Percentiles rank a stretch among this genome's conserved stretches.
phyloP scores from a whole-genome alignment of 164 flowering plant species.

The Echeveria elegans region DNA sequence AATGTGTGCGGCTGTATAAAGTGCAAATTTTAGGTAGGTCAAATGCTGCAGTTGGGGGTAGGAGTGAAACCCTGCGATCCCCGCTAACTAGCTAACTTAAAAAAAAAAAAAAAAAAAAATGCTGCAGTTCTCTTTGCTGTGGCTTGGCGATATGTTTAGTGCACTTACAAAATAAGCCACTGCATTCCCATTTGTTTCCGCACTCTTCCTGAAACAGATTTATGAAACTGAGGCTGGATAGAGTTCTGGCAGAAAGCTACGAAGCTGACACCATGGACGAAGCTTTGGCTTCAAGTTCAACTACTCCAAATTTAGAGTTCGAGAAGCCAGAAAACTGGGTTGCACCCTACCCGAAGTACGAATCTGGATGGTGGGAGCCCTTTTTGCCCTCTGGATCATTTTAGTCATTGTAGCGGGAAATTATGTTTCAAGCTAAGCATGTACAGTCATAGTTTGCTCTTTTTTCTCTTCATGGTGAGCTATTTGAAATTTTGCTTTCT shows the following conservation, averaged over 20 bases:
- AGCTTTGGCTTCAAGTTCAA: conserved; percentile 73
- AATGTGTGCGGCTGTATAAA: no score
- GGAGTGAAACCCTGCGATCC: no score
- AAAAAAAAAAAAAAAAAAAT: no score
- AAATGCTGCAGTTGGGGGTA: no score
- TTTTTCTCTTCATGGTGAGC: background rate
- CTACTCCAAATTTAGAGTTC: conserved; percentile 56
- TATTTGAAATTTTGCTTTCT: background rate
- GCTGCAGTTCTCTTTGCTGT: no score
- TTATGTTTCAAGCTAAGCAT: background rate
- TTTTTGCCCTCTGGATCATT: conserved; percentile 53
- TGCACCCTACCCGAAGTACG: conserved; percentile 92
- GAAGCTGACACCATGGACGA: conserved; percentile 76
- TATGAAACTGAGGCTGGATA: conserved; percentile 90
- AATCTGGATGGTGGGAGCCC: conserved; percentile 90
- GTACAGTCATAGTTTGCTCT: background rate
- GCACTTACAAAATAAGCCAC: no score
- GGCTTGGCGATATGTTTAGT: no score
- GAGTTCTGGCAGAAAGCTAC: conserved; percentile 63
- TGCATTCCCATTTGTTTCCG: no score
- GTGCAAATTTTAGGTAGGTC: no score
- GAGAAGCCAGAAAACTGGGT: conserved; percentile 84
- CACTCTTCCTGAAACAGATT: no score
- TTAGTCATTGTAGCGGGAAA: background rate
- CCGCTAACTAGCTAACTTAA: no score